These are phyloP conservation scores for Tolypocladium guangdongense DNA, from an alignment of 2,329 filamentous ascomycete species.

Conservation along the genomic window DNA sequence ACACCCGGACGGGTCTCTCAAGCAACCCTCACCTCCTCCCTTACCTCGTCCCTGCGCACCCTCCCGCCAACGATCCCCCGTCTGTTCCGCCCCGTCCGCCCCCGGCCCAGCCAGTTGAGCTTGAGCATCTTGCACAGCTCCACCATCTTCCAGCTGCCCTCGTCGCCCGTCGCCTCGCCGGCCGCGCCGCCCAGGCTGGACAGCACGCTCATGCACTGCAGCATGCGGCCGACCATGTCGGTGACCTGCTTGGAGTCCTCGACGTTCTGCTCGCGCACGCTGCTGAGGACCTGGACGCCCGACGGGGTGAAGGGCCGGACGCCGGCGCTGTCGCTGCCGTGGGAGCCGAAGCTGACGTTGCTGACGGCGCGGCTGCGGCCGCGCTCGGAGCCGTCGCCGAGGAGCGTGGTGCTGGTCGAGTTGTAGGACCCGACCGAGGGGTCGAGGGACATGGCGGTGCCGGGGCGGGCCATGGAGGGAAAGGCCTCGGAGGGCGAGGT, in stretches of 20 bases:
- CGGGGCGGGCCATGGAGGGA: conserved; percentile 42
- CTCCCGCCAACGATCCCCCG: conserved; percentile 74
- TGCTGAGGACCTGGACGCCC: conserved; percentile 24
- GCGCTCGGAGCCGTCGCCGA: conserved; percentile 51
- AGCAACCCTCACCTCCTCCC: conserved; percentile 30
- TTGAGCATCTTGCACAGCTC: conserved; percentile 80
- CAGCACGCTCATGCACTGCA: conserved; percentile 90
- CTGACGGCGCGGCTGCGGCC: conserved; percentile 71
- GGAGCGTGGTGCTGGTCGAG: conserved; percentile 65
- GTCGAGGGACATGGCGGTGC: conserved; percentile 67
- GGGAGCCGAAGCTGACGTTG: conserved; percentile 62
- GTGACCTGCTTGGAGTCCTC: conserved; percentile 72
- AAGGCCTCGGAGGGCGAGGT: conserved; percentile 40
- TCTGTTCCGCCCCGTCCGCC: conserved; percentile 78
- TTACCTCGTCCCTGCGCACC: conserved; percentile 33
- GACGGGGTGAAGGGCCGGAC: conserved; percentile 42
- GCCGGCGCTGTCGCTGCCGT: conserved; percentile 28
- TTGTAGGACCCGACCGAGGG: conserved; percentile 69
- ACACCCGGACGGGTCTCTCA: conserved; percentile 5
- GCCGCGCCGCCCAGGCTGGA: conserved; percentile 56
- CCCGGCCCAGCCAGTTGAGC: conserved; percentile 90
- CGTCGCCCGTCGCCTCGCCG: conserved; percentile 43
- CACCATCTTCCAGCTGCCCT: conserved; percentile 67
- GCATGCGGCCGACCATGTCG: conserved; percentile 87
- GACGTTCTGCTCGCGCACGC: conserved; percentile 46